Base-by-base conservation (phyloP, 805 yeast genomes). In the Sporopachydermia lactativora region DNA sequence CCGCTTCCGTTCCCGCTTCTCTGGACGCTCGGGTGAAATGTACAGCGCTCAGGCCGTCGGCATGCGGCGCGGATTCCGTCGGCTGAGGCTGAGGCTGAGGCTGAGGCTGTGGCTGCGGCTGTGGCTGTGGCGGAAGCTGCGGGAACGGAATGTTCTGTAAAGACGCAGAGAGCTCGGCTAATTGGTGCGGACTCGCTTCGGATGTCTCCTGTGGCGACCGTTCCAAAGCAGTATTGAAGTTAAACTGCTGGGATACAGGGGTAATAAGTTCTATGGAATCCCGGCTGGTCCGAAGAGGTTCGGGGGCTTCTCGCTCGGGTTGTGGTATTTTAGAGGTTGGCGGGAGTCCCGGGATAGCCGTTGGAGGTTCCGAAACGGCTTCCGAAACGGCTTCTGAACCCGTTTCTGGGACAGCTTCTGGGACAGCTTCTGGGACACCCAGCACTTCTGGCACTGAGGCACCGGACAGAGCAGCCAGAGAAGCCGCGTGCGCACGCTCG, bases 61-160 rank as follows among this genome's bases (percentile, higher is more conserved):
- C n/a, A 41, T n/a, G 11, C 38, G 40, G 40, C n/a, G 11, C n/a
- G n/a, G n/a, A n/a, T n/a, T n/a, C n/a, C 40, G 17, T 15, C 40
- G 40, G 4, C 16, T 17, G 4, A 41, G 35, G n/a, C 11, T 11
- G 5, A 34, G 38, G 38, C 14, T 19, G 39, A 15, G n/a, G n/a
- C n/a, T n/a, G n/a, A n/a, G n/a, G n/a, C n/a, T n/a, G n/a, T n/a
- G n/a, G n/a, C n/a, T n/a, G n/a, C n/a, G n/a, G n/a, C n/a, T n/a
- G n/a, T n/a, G n/a, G n/a, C n/a, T n/a, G n/a, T n/a, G n/a, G n/a
- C n/a, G 31, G 31, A 8, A 24, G n/a, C n/a, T 8, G 13, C 8
- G 31, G 31, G n/a, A 24, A 24, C n/a, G 31, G 31, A 24, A 24
- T 24, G 31, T 24, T 24, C 31, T 24, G 31, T n/a, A 24, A 24